These are phyloP conservation scores for Cicer yamashitae DNA, from an alignment of 306 rosid genomes.

Conservation along the genomic window DNA sequence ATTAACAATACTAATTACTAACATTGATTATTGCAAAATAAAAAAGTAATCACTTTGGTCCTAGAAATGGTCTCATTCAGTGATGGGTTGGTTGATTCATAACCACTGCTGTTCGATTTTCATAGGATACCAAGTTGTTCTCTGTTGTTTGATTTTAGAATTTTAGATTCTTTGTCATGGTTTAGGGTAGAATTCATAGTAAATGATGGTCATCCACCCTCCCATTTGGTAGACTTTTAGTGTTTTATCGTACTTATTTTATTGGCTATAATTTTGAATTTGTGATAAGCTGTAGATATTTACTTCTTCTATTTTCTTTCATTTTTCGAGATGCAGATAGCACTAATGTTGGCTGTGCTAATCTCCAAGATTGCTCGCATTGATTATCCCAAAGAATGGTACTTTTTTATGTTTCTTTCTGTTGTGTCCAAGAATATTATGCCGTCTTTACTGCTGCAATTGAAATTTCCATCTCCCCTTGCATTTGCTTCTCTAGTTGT, in stretches of 20 bases:
- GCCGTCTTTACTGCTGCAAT: constrained; percentile 30
- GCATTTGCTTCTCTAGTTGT: neutral
- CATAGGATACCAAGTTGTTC: constrained; percentile 7
- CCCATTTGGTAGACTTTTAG: neutral
- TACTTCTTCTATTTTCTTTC: constrained; percentile 35
- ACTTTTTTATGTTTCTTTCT: constrained; percentile 42
- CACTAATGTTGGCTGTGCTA: constrained; percentile 83
- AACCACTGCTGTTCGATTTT: constrained; percentile 14
- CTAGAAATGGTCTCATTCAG: constrained; percentile 40
- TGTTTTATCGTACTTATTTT: constrained; percentile 3
- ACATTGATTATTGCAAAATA: too few species aligned
- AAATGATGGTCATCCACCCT: constrained; percentile 7
- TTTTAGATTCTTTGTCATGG: neutral
- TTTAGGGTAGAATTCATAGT: constrained; percentile 15
- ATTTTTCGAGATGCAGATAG: constrained; percentile 69
- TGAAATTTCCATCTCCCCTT: constrained; percentile 11
- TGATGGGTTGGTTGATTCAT: constrained; percentile 5
- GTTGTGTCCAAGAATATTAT: constrained; percentile 5
- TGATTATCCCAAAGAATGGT: constrained; percentile 98
- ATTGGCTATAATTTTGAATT: constrained; percentile 23
- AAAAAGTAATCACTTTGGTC: constrained; percentile 27
- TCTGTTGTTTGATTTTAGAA: constrained; percentile 19
- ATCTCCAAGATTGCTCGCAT: constrained; percentile 92
- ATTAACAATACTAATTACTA: neutral
- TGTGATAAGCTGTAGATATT: constrained; percentile 34